A percentile compares a stretch with the other conserved stretches of the same genome.
Conservation (phyloP, 805 yeast genomes). For the Spathaspora passalidarum region DNA sequence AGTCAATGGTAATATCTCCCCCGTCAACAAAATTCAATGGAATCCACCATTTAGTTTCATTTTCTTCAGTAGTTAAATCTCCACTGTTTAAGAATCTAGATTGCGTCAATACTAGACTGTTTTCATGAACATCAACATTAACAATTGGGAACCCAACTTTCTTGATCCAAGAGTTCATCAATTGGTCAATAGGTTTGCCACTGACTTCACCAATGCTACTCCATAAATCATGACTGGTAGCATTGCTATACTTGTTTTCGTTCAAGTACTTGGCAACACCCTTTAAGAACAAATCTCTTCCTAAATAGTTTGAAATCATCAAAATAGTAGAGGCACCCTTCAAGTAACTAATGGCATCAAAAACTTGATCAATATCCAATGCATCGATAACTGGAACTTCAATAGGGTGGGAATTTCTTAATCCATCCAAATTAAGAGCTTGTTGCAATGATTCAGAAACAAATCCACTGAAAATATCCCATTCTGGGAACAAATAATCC, state of each 20-base stretch:
- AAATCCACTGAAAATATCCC: constrained; percentile 68
- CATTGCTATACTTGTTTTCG: constrained; percentile 62
- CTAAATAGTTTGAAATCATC: constrained; percentile 72
- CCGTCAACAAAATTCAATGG: constrained; percentile 41
- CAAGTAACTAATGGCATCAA: constrained; percentile 76
- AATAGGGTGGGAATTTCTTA: constrained; percentile 71
- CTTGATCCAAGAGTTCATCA: constrained; percentile 72
- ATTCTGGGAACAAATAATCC: constrained; percentile 69
- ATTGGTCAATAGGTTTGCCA: constrained; percentile 53
- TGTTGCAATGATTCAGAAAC: constrained; percentile 50
- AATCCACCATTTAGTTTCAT: constrained; percentile 57
- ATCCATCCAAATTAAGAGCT: constrained; percentile 53
- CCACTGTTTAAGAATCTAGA: constrained; percentile 62
- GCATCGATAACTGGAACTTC: constrained; percentile 80
- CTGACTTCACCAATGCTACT: constrained; percentile 58
- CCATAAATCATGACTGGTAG: constrained; percentile 76
- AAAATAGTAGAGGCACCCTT: constrained; percentile 78
- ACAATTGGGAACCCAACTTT: constrained; percentile 73
- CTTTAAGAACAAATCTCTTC: constrained; percentile 62
- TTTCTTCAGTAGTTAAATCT: constrained; percentile 56
- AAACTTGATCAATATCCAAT: constrained; percentile 75
- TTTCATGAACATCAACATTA: constrained; percentile 41
- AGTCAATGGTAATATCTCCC: constrained; percentile 12
- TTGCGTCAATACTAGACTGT: constrained; percentile 46
- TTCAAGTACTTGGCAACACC: constrained; percentile 73